Conservation (phyloP, 768 basidiomycete genomes). For the Rhodotorula babjevae region DNA sequence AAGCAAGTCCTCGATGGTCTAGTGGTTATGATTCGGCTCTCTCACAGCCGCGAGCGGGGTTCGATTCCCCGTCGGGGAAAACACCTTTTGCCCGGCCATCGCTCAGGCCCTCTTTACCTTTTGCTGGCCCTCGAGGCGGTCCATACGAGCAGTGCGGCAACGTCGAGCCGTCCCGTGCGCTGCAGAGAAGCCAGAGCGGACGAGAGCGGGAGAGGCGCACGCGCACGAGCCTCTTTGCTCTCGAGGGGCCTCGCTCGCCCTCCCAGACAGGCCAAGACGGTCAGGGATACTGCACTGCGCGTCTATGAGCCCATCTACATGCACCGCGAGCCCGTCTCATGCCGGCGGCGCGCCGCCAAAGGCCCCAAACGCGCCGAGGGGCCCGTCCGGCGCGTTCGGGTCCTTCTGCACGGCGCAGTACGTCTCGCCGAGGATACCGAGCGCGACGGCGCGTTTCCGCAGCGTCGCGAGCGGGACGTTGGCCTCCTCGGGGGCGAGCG, state of each 20-base stretch:
- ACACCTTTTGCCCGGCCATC: no score
- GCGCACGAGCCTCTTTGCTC: no score
- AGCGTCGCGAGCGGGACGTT: conserved; percentile 53
- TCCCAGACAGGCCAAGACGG: no score
- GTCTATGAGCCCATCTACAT: no score
- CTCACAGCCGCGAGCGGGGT: conserved; percentile 13
- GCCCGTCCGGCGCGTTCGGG: conserved; percentile 16
- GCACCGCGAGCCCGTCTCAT: background rate
- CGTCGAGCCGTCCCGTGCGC: no score
- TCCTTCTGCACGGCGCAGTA: conserved; percentile 69
- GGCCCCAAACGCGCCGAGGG: conserved; percentile 19
- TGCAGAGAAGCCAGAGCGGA: no score
- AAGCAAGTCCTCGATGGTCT: conserved; percentile 13
- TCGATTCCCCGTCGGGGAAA: conserved; percentile 11
- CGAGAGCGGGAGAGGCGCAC: no score
- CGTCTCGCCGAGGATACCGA: conserved; percentile 79
- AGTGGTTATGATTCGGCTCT: conserved; percentile 13
- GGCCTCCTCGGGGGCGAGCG: background rate
- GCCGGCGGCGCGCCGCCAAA: conserved; percentile 1
- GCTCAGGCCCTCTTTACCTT: no score
- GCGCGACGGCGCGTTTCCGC: conserved; percentile 67
- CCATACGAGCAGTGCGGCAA: no score
- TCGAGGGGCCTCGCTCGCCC: background rate
- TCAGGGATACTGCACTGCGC: no score
- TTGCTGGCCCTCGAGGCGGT: no score